A percentile compares a stretch with the other conserved stretches of the same genome.
These are phyloP conservation scores for Arthroderma sp. DNA, from an alignment of 2,329 filamentous ascomycete genomes.

Conservation along the genomic window DNA sequence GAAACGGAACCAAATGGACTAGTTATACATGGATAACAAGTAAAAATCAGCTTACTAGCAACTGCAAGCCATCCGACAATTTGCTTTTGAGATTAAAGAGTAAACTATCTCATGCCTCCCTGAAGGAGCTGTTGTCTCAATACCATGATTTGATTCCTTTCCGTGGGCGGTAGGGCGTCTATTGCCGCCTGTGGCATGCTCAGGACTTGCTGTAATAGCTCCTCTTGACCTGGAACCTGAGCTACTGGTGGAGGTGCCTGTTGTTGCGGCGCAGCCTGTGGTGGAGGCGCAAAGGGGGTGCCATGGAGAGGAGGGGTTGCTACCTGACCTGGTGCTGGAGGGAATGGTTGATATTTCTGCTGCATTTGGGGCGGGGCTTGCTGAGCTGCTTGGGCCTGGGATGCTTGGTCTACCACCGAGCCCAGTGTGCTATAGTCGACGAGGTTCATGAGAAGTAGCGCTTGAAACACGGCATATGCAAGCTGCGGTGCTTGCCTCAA, in stretches of 20 bases:
- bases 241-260: slow-evolving; percentile 32
- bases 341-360: slow-evolving; percentile 29
- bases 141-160: slow-evolving; percentile 67
- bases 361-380: slow-evolving; percentile 27
- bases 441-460: slow-evolving; percentile 80
- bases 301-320: slow-evolving; percentile 42
- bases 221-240: slow-evolving; percentile 49
- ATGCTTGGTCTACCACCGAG: slow-evolving; percentile 59
- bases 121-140: slow-evolving; percentile 60
- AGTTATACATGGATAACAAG: slow-evolving; percentile 5
- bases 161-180: slow-evolving; percentile 61
- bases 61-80: background rate
- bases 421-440: slow-evolving; percentile 75
- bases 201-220: slow-evolving; percentile 70
- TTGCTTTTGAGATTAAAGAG: background rate
- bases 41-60: background rate
- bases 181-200: slow-evolving; percentile 69
- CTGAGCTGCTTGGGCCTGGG: slow-evolving; percentile 29
- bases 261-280: slow-evolving; percentile 30
- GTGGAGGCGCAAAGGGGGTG: slow-evolving; percentile 31
- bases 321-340: slow-evolving; percentile 33
- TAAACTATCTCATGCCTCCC: slow-evolving; percentile 78
- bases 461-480: slow-evolving; percentile 88
- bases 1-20: background rate
- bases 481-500: slow-evolving; percentile 83